Percentiles rank a stretch among this genome's conserved stretches.
Evolutionary conservation across 352 stramenopile species (phyloP).

Genomic region (Phytophthora agathidicida): DNA sequence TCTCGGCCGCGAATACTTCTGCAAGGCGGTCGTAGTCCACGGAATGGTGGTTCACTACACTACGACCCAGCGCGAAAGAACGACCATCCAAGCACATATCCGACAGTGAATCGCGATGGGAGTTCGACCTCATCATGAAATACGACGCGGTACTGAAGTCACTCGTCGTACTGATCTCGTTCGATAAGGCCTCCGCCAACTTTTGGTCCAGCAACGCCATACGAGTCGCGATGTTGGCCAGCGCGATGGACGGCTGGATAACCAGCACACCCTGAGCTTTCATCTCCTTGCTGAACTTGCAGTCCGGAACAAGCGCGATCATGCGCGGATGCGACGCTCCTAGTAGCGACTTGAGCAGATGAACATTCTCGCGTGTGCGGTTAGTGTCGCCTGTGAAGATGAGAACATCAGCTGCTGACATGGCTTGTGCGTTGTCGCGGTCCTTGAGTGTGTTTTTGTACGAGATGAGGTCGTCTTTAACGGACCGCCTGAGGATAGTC

Average conservation of each 20-base stretch:
- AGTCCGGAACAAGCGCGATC: conserved; percentile 59
- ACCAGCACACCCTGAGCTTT: conserved; percentile 60
- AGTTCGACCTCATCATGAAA: conserved; percentile 54
- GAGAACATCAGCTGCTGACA: conserved; percentile 56
- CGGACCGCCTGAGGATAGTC: conserved; percentile 48
- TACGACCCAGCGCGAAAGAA: conserved; percentile 48
- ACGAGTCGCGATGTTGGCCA: conserved; percentile 70
- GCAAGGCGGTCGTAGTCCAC: conserved; percentile 59
- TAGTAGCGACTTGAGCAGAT: conserved; percentile 46
- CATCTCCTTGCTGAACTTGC: conserved; percentile 50
- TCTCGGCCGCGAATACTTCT: conserved; percentile 38
- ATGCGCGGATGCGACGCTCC: conserved; percentile 50
- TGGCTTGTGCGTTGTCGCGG: conserved; percentile 34
- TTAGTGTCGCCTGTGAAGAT: conserved; percentile 63
- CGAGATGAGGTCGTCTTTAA: conserved; percentile 65
- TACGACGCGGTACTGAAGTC: conserved; percentile 59
- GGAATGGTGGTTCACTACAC: conserved; percentile 73
- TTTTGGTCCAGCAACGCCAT: conserved; percentile 64
- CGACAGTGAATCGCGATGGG: conserved; percentile 43
- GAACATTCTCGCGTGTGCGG: conserved; percentile 57
- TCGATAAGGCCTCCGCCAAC: conserved; percentile 40
- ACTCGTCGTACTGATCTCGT: conserved; percentile 53
- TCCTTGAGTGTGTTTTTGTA: conserved; percentile 73
- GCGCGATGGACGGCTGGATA: conserved; percentile 67
- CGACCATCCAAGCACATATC: conserved; percentile 49